These are phyloP conservation scores for Periconia digitata DNA, from an alignment of 2,329 filamentous ascomycete species.

Conservation along the genomic window DNA sequence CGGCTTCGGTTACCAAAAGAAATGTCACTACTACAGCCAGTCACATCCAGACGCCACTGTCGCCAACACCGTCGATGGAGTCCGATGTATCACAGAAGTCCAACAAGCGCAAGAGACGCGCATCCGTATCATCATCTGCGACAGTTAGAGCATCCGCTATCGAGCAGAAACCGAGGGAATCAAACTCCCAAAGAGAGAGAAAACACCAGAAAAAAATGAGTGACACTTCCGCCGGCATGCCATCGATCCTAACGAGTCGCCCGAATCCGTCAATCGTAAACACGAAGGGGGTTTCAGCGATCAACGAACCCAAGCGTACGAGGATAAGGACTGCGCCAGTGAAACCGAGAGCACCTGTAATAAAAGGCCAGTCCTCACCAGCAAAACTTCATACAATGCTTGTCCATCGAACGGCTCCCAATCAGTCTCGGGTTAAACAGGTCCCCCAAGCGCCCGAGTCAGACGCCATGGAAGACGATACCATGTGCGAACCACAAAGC, in stretches of 20 bases:
- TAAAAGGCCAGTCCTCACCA: conserved; percentile 37
- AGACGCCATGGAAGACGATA: conserved; percentile 28
- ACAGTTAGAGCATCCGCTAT: conserved; percentile 8
- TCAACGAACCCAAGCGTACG: conserved; percentile 32
- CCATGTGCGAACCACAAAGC: conserved; percentile 40
- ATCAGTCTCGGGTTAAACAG: conserved; percentile 18
- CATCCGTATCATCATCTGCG: conserved; percentile 18
- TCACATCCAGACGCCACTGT: not conserved
- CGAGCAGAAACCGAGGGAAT: conserved; percentile 9
- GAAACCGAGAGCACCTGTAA: conserved; percentile 14
- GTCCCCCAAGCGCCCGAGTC: conserved; percentile 14
- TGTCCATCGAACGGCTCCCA: conserved; percentile 17
- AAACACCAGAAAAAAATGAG: conserved; percentile 32
- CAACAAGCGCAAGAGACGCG: conserved; percentile 35
- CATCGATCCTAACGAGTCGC: not conserved
- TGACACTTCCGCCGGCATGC: conserved; percentile 16
- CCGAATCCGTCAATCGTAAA: not conserved
- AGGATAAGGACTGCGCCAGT: conserved; percentile 25
- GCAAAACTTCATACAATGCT: conserved; percentile 37
- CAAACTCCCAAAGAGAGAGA: conserved; percentile 20
- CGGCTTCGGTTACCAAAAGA: conserved; percentile 9
- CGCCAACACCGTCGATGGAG: conserved; percentile 15
- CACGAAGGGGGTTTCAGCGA: not conserved
- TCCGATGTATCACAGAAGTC: conserved; percentile 33
- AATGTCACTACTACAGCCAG: not conserved